A percentile compares a stretch with the other conserved stretches of the same genome.
These are phyloP conservation scores for Mesembryanthemum crystallinum DNA, from an alignment of 148 eudicot species.

Conservation along the genomic window DNA sequence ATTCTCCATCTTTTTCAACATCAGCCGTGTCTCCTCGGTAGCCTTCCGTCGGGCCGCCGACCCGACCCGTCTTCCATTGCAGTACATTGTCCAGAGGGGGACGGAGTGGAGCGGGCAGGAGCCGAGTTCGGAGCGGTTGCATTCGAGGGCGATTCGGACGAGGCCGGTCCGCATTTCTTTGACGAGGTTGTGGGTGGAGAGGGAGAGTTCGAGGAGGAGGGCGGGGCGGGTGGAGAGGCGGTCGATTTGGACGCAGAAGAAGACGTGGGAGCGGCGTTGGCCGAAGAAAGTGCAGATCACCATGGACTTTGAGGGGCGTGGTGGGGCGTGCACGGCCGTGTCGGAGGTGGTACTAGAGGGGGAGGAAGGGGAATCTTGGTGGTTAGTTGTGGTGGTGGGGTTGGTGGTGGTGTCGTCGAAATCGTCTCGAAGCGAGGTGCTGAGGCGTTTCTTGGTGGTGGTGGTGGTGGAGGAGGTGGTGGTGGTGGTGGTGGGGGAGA, in stretches of 20 bases:
- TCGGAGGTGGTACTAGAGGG: background rate
- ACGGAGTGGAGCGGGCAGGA: conserved; percentile 56
- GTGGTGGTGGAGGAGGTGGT: conserved; percentile 24
- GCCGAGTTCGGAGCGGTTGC: conserved; percentile 38
- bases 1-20: conserved; percentile 68
- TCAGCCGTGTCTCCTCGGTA: conserved; percentile 28
- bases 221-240: conserved; percentile 57
- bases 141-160: conserved; percentile 69
- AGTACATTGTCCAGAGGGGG: conserved; percentile 66
- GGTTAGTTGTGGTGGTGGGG: background rate
- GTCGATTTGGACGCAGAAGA: conserved; percentile 74
- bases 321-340: conserved; percentile 33
- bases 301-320: conserved; percentile 70
- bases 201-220: conserved; percentile 69
- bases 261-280: conserved; percentile 69
- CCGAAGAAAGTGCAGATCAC: conserved; percentile 89
- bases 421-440: conserved; percentile 76
- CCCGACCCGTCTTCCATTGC: conserved; percentile 74
- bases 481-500: conserved; percentile 30
- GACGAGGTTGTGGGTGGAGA: conserved; percentile 56
- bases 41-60: conserved; percentile 64
- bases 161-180: conserved; percentile 70
- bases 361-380: background rate
- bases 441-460: conserved; percentile 62
- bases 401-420: conserved; percentile 13